Evolutionary conservation across 1,139 yeast genomes (phyloP), one percentile per base, ranked within the genome.

Genomic region (Pichiaceae sp.): DNA sequence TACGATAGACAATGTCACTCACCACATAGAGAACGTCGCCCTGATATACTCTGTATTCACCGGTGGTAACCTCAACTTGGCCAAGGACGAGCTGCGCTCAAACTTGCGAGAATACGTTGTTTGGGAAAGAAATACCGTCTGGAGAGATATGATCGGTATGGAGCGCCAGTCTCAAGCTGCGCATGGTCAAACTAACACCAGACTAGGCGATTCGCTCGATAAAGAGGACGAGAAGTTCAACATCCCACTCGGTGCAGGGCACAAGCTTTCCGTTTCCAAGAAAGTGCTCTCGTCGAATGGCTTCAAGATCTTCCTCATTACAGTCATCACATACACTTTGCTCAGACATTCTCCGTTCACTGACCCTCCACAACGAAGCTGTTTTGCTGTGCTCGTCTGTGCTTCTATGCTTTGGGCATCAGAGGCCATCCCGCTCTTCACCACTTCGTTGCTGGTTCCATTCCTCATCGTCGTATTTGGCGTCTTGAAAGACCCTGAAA

Each of bases 71-170:
- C 52, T 68, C 34, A 75, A 70, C 14, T 57, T 61, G 32, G 83
- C 91, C 18, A 73, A 70, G 41, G 68, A 72, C 26, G 93, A 84
- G 50, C 68, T 89, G 42, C 72, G 80, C 43, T 68, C 85, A 14
- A 85, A 85, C 49, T 63, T 89, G 43, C 70, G 96, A 42, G 97
- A 89, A 51, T 95, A 87, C 58, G 84, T 89, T 35, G 95, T 87
- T 15, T 89, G 95, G 94, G 96, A 87, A 60, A 72, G 97, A 57
- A 86, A 86, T 57, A 89, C 96, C 0, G 96, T 89, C 18, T 89
- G 97, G 97, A 80, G 91, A 53, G 96, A 89, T 55, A 80, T 89
- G 85, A 80, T 87, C 55, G 91, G 91, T 11, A 62, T 87, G 52
- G 96, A 89, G 57, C 74, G 94, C 53, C 78, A 72, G 43, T 63